Percentiles rank a stretch among this genome's conserved stretches.
Conservation (phyloP, 805 yeast species). For the Ogataea thermomethanolica region DNA sequence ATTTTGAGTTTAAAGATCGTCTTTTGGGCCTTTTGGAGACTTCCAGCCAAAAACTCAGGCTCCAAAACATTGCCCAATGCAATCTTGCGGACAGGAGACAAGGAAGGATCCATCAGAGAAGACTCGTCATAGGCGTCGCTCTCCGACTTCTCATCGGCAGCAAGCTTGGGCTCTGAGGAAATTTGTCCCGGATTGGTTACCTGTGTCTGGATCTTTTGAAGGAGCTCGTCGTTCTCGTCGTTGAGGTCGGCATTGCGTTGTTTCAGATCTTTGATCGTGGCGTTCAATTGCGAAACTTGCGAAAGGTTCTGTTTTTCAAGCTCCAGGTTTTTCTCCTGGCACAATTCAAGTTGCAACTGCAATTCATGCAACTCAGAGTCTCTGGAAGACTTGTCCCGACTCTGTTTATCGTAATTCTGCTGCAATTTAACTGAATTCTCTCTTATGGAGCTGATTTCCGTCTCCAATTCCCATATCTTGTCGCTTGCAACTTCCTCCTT, state of each 20-base stretch:
- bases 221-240: constrained; percentile 64
- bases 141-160: constrained; percentile 16
- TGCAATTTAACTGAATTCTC: constrained; percentile 42
- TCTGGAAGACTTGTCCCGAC: constrained; percentile 33
- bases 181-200: constrained; percentile 19
- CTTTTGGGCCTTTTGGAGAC: constrained; percentile 61
- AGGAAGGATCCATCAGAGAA: constrained; percentile 31
- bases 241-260: constrained; percentile 55
- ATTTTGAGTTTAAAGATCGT: constrained; percentile 59
- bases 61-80: constrained; percentile 49
- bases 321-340: constrained; percentile 36
- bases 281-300: constrained; percentile 35
- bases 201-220: constrained; percentile 32
- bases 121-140: constrained; percentile 37
- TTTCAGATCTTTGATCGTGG: constrained; percentile 48
- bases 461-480: constrained; percentile 62
- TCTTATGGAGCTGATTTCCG: constrained; percentile 38
- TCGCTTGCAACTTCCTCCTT: constrained; percentile 53
- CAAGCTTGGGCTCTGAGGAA: constrained; percentile 6
- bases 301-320: constrained; percentile 38
- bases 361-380: constrained; percentile 31
- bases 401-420: constrained; percentile 39
- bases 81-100: constrained; percentile 33
- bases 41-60: constrained; percentile 61
- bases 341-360: constrained; percentile 48